phyloP scores from a whole-genome alignment of 176 grass and related monocot genomes.

The Elymus sibiricus region DNA sequence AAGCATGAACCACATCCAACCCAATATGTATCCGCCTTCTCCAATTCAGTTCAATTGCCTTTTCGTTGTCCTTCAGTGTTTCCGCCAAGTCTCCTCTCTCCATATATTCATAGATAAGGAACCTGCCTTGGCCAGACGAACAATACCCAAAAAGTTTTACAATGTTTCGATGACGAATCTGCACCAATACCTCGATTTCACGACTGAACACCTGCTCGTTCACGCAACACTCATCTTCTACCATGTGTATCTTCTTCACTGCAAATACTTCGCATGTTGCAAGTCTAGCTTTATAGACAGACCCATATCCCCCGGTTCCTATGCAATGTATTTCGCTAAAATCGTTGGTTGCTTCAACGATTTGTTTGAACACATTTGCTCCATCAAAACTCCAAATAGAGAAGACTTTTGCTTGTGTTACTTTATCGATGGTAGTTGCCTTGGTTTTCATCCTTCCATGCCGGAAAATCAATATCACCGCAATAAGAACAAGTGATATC shows the following conservation, averaged over 20 bases:
- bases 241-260: not conserved
- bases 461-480: not conserved
- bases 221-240: not conserved
- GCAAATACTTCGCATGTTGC: not conserved
- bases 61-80: not conserved
- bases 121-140: not conserved
- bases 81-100: not conserved
- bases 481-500: not conserved
- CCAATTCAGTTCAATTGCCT: not conserved
- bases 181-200: not conserved
- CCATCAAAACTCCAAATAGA: not conserved
- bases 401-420: not conserved
- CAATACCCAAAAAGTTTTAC: not conserved
- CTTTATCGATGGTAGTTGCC: not conserved
- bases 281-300: not conserved
- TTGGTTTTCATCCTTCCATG: not conserved
- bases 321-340: not conserved
- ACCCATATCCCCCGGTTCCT: not conserved
- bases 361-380: not conserved
- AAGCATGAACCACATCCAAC: not conserved
- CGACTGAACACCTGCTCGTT: not conserved
- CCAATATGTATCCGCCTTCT: not conserved
- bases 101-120: not conserved
- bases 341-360: not conserved
- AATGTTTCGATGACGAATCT: not conserved